These are phyloP conservation scores for Candida saitoana DNA, from an alignment of 805 yeast genomes.

Conservation along the genomic window DNA sequence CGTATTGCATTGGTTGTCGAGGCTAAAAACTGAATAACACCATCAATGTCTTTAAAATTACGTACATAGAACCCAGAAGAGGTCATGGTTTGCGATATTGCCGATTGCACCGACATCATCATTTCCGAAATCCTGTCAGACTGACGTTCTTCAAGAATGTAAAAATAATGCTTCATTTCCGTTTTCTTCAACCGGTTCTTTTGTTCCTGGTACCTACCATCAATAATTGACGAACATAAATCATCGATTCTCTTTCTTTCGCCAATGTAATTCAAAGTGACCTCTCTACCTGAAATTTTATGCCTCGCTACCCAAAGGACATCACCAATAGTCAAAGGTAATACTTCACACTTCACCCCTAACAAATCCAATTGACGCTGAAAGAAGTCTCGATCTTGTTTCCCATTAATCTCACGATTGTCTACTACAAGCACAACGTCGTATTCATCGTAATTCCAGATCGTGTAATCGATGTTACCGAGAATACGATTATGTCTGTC, in stretches of 20 bases:
- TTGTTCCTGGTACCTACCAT: conserved; percentile 87
- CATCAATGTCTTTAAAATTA: conserved; percentile 67
- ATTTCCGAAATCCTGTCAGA: conserved; percentile 35
- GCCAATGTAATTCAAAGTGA: conserved; percentile 74
- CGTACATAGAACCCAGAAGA: conserved; percentile 64
- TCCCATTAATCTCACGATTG: conserved; percentile 74
- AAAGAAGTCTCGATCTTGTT: conserved; percentile 68
- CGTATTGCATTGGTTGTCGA: conserved; percentile 47
- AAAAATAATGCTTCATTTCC: conserved; percentile 63
- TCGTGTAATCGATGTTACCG: conserved; percentile 31
- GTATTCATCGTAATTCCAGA: conserved; percentile 63
- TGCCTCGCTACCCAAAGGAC: conserved; percentile 83
- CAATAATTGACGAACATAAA: conserved; percentile 73
- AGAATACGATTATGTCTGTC: conserved; percentile 19
- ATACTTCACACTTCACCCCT: conserved; percentile 49
- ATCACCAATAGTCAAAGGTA: conserved; percentile 78
- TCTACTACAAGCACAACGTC: conserved; percentile 66
- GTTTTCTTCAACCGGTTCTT: conserved; percentile 69
- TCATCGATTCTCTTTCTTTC: conserved; percentile 91
- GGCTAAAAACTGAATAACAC: conserved; percentile 60
- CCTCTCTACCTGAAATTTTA: conserved; percentile 51
- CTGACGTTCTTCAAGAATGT: conserved; percentile 74
- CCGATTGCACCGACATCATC: conserved; percentile 69
- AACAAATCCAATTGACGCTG: conserved; percentile 44
- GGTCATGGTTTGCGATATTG: conserved; percentile 66